Percentiles rank a stretch among this genome's conserved stretches.
These are phyloP conservation scores for Solanum etuberosum DNA, from an alignment of 257 asterid species.

Conservation along the genomic window DNA sequence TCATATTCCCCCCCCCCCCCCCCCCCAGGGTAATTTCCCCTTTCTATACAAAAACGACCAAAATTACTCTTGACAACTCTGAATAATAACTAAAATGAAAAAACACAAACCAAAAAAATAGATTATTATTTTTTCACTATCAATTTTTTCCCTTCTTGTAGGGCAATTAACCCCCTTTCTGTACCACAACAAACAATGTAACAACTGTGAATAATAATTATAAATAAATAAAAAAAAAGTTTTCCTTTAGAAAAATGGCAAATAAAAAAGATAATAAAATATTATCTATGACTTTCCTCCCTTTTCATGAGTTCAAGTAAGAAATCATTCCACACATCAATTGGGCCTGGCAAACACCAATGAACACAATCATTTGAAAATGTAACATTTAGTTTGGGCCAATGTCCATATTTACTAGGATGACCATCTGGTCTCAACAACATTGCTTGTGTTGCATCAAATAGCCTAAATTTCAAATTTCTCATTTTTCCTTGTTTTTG, in stretches of 20 bases:
- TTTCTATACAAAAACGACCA: not conserved
- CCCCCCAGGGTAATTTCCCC: not conserved
- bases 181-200: not conserved
- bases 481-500: constrained; percentile 10
- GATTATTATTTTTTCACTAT: not conserved
- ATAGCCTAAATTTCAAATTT: constrained; percentile 28
- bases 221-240: not conserved
- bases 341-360: constrained; percentile 18
- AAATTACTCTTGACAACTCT: not conserved
- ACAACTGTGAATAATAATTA: not conserved
- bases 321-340: constrained; percentile 46
- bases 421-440: constrained; percentile 11
- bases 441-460: constrained; percentile 49
- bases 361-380: constrained; percentile 44
- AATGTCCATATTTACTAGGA: constrained; percentile 53
- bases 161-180: not conserved
- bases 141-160: not conserved
- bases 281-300: constrained; percentile 8
- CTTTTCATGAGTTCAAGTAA: constrained; percentile 33
- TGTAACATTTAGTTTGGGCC: constrained; percentile 25
- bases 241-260: not conserved
- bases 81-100: not conserved
- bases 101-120: not conserved
- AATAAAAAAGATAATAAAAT: not conserved
- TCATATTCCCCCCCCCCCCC: too few relatives aligned